A percentile compares a stretch with the other conserved stretches of the same genome.
These are phyloP conservation scores for Cutaneotrichosporon sp. DNA, from an alignment of 1,284 basidiomycete species.

Conservation along the genomic window DNA sequence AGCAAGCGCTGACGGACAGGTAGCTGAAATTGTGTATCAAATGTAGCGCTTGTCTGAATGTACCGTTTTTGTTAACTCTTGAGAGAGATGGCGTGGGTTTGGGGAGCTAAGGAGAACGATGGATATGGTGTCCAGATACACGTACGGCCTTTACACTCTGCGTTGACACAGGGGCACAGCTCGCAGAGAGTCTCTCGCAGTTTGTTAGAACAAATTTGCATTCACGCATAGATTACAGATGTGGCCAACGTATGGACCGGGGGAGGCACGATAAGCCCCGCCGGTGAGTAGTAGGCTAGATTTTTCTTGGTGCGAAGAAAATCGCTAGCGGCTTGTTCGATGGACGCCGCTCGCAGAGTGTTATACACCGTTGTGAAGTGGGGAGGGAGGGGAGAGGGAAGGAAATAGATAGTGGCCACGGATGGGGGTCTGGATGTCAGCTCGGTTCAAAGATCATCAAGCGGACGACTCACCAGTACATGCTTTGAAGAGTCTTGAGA, in stretches of 20 bases:
- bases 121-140: too few relatives aligned
- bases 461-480: neutral
- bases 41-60: neutral
- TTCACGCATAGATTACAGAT: too few relatives aligned
- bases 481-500: neutral
- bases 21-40: neutral
- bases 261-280: constrained; percentile 10
- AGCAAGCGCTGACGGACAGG: constrained; percentile 1
- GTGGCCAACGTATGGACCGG: neutral
- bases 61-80: neutral
- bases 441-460: neutral
- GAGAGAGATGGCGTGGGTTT: too few relatives aligned
- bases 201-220: too few relatives aligned
- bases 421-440: constrained; percentile 5
- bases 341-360: constrained; percentile 20
- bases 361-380: constrained; percentile 15
- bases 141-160: too few relatives aligned
- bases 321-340: constrained; percentile 18
- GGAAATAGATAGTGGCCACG: neutral
- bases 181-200: too few relatives aligned
- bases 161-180: too few relatives aligned
- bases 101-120: too few relatives aligned
- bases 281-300: constrained; percentile 20
- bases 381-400: neutral
- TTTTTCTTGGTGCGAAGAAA: constrained; percentile 21